Percentiles rank a stretch among this genome's conserved stretches.
Evolutionary conservation across 2,329 filamentous ascomycete genomes (phyloP).

Genomic region (Dactylonectria macrodidyma): DNA sequence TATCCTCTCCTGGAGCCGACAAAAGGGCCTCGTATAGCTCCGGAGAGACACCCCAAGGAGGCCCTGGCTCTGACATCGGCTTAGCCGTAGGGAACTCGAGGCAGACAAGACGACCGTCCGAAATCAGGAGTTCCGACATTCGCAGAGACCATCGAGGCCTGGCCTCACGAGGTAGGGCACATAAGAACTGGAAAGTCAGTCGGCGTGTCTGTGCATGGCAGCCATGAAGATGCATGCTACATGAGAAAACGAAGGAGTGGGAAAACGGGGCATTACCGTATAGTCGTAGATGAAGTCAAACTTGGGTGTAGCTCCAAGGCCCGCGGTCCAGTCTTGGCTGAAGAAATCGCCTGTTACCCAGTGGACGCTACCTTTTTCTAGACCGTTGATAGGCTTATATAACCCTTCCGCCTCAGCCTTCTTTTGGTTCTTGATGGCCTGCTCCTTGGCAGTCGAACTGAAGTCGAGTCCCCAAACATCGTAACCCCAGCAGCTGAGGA

Average conservation of each 20-base stretch:
- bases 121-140: conserved; percentile 65
- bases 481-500: conserved; percentile 82
- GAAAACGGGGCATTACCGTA: conserved; percentile 61
- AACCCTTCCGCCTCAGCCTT: conserved; percentile 57
- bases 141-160: conserved; percentile 69
- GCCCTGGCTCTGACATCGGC: conserved; percentile 74
- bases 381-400: conserved; percentile 58
- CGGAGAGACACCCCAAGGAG: conserved; percentile 80
- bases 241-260: conserved; percentile 35
- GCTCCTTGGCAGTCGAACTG: conserved; percentile 63
- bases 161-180: conserved; percentile 69
- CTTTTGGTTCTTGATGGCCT: conserved; percentile 61
- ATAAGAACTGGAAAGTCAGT: conserved; percentile 68
- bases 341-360: conserved; percentile 80
- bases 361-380: conserved; percentile 64
- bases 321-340: conserved; percentile 67
- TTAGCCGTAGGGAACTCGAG: conserved; percentile 87
- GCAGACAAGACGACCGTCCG: conserved; percentile 69
- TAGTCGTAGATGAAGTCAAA: conserved; percentile 80
- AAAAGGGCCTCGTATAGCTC: conserved; percentile 82
- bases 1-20: conserved; percentile 75
- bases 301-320: conserved; percentile 57
- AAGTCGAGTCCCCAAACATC: conserved; percentile 83
- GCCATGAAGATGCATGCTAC: conserved; percentile 2
- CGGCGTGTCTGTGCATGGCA: conserved; percentile 20